A percentile compares a stretch with the other conserved stretches of the same genome.
Evolutionary conservation across 192 early-diverging fungal genomes (phyloP).

Genomic region (Cetraspora pellucida): DNA sequence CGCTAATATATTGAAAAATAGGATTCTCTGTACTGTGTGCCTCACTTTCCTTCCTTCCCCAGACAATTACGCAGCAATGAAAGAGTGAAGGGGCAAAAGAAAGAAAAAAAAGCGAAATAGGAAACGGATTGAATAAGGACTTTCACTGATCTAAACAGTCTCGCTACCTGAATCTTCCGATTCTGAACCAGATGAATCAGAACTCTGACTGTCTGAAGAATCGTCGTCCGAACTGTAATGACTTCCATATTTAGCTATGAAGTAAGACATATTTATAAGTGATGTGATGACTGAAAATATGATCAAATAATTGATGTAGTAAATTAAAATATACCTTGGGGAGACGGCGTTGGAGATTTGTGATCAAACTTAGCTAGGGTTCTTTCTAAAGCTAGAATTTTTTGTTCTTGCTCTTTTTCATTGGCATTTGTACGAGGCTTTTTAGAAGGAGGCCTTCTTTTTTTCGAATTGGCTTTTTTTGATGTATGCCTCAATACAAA

Average conservation of each 20-base stretch:
- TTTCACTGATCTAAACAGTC: conserved; percentile 41
- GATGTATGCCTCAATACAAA: conserved; percentile 69
- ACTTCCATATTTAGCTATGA: conserved; percentile 41
- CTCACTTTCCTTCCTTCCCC: not conserved
- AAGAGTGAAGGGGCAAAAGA: not conserved
- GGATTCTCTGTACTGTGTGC: too few species aligned
- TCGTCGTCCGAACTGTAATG: conserved; percentile 45
- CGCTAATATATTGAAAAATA: too few species aligned
- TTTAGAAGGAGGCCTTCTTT: conserved; percentile 48
- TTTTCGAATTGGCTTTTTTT: conserved; percentile 51
- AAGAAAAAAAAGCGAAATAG: not conserved
- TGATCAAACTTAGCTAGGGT: conserved; percentile 52
- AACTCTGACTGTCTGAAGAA: conserved; percentile 55
- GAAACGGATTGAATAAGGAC: not conserved
- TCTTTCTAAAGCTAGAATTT: conserved; percentile 46
- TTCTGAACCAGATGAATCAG: conserved; percentile 68
- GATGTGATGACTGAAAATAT: conserved; percentile 34
- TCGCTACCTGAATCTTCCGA: conserved; percentile 86
- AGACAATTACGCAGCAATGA: not conserved
- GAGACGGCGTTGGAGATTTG: conserved; percentile 34
- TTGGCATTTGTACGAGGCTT: conserved; percentile 46
- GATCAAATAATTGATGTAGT: not conserved
- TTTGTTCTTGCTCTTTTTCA: conserved; percentile 54
- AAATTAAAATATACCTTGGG: conserved; percentile 35
- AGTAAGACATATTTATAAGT: conserved; percentile 47